Evolutionary conservation across 1,139 yeast genomes (phyloP).

Genomic region (Sugiyamaella castrensis): DNA sequence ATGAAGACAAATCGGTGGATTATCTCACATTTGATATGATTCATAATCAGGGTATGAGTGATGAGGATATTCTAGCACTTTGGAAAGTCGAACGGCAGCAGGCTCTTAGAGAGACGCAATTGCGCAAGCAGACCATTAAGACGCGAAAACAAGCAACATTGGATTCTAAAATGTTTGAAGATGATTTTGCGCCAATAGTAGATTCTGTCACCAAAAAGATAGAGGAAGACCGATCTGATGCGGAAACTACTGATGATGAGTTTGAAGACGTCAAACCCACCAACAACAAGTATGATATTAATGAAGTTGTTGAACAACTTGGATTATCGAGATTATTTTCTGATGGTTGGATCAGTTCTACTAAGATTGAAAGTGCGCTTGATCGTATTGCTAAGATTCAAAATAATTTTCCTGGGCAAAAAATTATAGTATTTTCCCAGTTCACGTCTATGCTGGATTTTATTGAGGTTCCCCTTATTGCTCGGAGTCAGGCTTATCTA

Average conservation of each 20-base stretch:
- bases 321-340: slow-evolving; percentile 30
- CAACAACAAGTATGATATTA: slow-evolving; percentile 10
- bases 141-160: slow-evolving; percentile 12
- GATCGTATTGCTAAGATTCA: slow-evolving; percentile 46
- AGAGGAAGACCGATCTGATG: slow-evolving; percentile 1
- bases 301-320: slow-evolving; percentile 27
- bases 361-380: slow-evolving; percentile 52
- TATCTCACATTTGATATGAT: slow-evolving; percentile 30
- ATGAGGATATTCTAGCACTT: slow-evolving; percentile 21
- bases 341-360: slow-evolving; percentile 37
- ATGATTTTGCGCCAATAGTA: slow-evolving; percentile 9
- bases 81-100: slow-evolving; percentile 17
- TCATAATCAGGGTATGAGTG: slow-evolving; percentile 24
- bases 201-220: neutral
- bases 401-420: slow-evolving; percentile 50
- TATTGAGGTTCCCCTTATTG: slow-evolving; percentile 54
- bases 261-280: slow-evolving; percentile 8
- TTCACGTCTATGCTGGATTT: slow-evolving; percentile 77
- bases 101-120: slow-evolving; percentile 6
- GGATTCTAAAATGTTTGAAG: slow-evolving; percentile 21
- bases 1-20: slow-evolving; percentile 24
- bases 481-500: slow-evolving; percentile 49
- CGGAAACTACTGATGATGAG: slow-evolving; percentile 11
- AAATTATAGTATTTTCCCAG: slow-evolving; percentile 77
- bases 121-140: slow-evolving; percentile 12